Evolutionary conservation across 83 land plant species (phyloP).

Genomic region (Diphasiastrum complanatum): DNA sequence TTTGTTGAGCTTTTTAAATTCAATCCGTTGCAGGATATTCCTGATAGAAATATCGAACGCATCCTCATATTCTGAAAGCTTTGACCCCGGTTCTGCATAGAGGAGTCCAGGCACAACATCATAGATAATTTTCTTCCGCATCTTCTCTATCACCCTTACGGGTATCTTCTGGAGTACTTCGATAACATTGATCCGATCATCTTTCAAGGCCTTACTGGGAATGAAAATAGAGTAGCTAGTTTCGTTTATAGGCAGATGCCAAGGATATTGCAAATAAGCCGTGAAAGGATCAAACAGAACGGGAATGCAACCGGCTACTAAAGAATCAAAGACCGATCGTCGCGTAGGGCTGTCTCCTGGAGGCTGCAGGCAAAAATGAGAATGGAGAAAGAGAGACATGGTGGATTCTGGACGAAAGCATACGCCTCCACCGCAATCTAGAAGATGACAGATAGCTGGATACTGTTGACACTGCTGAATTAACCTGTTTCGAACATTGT

Average conservation of each 20-base stretch:
- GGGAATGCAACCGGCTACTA: conserved; percentile 66
- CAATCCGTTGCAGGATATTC: conserved; percentile 25
- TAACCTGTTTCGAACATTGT: conserved; percentile 39
- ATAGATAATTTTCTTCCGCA: conserved; percentile 43
- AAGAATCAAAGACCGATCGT: conserved; percentile 54
- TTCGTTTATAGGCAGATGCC: conserved; percentile 57
- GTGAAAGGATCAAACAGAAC: conserved; percentile 58
- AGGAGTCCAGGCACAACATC: conserved; percentile 51
- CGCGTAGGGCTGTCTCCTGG: conserved; percentile 64
- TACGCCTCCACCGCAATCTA: conserved; percentile 28
- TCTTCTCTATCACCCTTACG: conserved; percentile 28
- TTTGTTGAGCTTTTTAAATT: too few species aligned
- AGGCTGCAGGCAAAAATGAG: conserved; percentile 74
- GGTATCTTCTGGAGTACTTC: conserved; percentile 37
- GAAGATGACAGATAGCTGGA: conserved; percentile 20
- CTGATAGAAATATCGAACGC: conserved; percentile 40
- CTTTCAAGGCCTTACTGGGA: conserved; percentile 35
- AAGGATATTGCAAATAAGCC: conserved; percentile 62
- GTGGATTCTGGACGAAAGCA: conserved; percentile 32
- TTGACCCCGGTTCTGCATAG: conserved; percentile 35
- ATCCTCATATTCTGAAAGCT: conserved; percentile 33
- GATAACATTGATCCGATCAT: conserved; percentile 36
- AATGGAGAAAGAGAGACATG: conserved; percentile 38
- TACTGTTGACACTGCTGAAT: conserved; percentile 38
- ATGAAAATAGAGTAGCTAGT: conserved; percentile 47